These are phyloP conservation scores for Microdochium bolleyi DNA, from an alignment of 2,329 filamentous ascomycete species.

Conservation along the genomic window DNA sequence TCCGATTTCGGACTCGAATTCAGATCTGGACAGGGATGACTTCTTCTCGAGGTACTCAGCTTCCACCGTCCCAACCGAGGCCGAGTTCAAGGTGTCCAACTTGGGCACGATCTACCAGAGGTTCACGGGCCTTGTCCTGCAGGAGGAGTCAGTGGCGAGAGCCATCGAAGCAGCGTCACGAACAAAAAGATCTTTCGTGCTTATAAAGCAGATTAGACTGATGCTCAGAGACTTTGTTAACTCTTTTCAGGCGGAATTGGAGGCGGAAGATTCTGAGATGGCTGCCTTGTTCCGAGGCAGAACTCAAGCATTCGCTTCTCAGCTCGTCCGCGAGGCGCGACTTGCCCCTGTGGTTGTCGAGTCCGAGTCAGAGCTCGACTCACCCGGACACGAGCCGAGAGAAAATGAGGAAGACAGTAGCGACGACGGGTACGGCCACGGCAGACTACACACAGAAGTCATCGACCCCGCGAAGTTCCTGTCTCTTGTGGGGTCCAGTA, in stretches of 20 bases:
- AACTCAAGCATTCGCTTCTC: background rate
- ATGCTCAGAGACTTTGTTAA: background rate
- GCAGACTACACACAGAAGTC: background rate
- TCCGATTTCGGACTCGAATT: background rate
- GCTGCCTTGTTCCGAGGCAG: background rate
- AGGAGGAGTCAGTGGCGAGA: background rate
- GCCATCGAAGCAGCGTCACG: background rate
- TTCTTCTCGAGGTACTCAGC: background rate
- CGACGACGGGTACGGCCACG: background rate
- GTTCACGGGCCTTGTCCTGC: background rate
- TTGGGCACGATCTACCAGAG: background rate
- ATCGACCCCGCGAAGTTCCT: background rate
- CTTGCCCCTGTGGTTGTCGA: background rate
- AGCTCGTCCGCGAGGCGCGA: background rate
- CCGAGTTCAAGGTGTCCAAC: background rate
- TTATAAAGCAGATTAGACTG: background rate
- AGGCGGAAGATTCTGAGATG: background rate
- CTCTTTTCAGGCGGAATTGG: background rate
- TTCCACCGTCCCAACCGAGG: background rate
- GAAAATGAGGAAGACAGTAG: background rate
- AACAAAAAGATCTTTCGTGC: background rate
- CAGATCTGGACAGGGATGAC: background rate
- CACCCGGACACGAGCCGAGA: background rate
- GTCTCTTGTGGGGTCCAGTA: background rate
- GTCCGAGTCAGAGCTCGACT: background rate